Conservation (phyloP, 2,329 filamentous ascomycete species). For the Nakataea oryzae region DNA sequence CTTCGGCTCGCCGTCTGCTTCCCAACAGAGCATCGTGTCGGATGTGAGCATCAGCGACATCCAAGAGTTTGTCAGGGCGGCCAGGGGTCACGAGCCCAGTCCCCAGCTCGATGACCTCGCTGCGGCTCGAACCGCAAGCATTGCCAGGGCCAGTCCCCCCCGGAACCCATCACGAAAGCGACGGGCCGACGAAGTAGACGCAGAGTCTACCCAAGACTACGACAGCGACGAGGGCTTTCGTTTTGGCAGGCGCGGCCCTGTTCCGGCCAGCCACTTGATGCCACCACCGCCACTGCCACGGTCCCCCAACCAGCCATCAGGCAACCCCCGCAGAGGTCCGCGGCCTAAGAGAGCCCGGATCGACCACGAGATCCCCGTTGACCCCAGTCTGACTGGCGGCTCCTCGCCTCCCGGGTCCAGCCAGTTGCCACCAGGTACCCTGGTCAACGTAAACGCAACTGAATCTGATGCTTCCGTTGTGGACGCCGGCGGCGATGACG, state of each 20-base stretch:
- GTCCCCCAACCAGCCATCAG: neutral
- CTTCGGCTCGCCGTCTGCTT: neutral
- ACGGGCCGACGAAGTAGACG: neutral
- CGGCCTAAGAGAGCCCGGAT: neutral
- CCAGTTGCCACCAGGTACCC: too few species aligned
- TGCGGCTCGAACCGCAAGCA: too few species aligned
- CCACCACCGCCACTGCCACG: neutral
- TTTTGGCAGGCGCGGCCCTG: conserved; percentile 12
- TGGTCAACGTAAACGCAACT: neutral
- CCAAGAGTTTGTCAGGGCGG: neutral
- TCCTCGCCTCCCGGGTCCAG: neutral
- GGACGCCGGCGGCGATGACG: neutral
- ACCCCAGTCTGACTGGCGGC: neutral
- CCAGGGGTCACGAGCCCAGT: neutral
- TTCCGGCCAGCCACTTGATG: conserved; percentile 7
- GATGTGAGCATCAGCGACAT: neutral
- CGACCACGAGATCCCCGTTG: neutral
- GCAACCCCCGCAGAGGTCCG: neutral
- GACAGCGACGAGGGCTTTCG: conserved; percentile 9
- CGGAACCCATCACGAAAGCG: neutral
- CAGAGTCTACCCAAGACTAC: neutral
- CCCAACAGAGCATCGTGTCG: neutral
- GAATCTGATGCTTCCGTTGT: neutral
- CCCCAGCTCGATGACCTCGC: neutral
- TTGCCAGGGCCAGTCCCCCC: too few species aligned